Percentiles rank a stretch among this genome's conserved stretches.
Evolutionary conservation across 257 asterid species (phyloP).

Genomic region (Scutellaria galericulata): DNA sequence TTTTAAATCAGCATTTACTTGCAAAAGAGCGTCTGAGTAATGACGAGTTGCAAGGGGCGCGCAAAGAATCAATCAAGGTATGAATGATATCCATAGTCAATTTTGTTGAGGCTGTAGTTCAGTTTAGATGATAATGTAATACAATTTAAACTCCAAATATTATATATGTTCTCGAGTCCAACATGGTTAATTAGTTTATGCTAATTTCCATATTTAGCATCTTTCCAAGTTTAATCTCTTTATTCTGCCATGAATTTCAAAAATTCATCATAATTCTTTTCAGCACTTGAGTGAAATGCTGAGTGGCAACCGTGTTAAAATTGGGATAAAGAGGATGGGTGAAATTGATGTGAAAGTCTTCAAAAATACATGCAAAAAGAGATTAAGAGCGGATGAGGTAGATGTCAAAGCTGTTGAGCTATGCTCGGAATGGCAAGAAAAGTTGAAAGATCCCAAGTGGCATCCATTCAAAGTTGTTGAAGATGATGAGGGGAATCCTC

Average conservation of each 20-base stretch:
- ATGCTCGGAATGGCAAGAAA: conserved; percentile 66
- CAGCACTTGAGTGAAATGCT: conserved; percentile 46
- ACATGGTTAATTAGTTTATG: too few relatives aligned
- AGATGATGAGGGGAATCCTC: conserved; percentile 35
- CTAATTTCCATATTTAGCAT: too few relatives aligned
- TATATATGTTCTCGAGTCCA: too few relatives aligned
- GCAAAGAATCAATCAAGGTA: conserved; percentile 11
- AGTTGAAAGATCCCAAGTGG: conserved; percentile 28
- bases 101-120: too few relatives aligned
- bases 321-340: conserved; percentile 73
- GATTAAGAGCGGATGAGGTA: conserved; percentile 49
- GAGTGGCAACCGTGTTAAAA: conserved; percentile 43
- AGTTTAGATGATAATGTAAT: too few relatives aligned
- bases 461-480: conserved; percentile 37
- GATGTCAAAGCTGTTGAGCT: conserved; percentile 49
- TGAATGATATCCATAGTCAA: neutral
- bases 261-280: neutral
- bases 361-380: conserved; percentile 48
- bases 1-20: neutral
- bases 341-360: conserved; percentile 58
- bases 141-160: too few relatives aligned
- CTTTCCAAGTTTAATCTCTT: too few relatives aligned
- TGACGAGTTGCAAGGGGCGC: neutral
- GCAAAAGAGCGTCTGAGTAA: conserved; percentile 1
- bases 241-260: too few relatives aligned